Conservation (phyloP, 257 asterid species). For the Knoxia roxburghii region DNA sequence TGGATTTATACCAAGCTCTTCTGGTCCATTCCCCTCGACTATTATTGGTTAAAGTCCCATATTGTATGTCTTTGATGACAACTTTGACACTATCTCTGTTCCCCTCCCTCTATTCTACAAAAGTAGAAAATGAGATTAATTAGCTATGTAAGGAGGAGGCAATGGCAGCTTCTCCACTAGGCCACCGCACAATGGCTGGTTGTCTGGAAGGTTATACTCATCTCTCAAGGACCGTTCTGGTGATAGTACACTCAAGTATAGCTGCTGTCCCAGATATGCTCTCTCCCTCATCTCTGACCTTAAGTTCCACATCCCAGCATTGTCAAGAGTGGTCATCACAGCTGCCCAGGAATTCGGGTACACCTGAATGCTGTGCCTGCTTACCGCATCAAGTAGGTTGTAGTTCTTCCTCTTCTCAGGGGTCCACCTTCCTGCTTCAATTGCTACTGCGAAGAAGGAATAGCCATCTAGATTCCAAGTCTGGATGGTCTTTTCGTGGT, state of each 20-base stretch:
- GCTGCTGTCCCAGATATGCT: conserved; percentile 46
- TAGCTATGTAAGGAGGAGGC: conserved; percentile 27
- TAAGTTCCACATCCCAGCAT: conserved; percentile 61
- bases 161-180: conserved; percentile 30
- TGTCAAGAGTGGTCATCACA: conserved; percentile 46
- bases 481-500: conserved; percentile 49
- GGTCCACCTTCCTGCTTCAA: conserved; percentile 45
- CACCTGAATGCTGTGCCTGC: conserved; percentile 47
- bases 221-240: conserved; percentile 42
- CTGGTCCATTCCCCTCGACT: conserved; percentile 9
- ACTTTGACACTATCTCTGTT: not conserved
- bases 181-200: conserved; percentile 37
- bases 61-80: not conserved
- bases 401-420: conserved; percentile 51
- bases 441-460: conserved; percentile 42
- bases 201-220: conserved; percentile 43
- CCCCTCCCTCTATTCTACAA: no score
- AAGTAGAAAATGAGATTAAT: no score
- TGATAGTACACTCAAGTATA: conserved; percentile 42
- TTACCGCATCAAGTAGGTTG: conserved; percentile 45
- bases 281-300: conserved; percentile 50
- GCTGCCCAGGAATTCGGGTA: conserved; percentile 60
- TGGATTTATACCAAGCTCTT: not conserved
- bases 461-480: conserved; percentile 44
- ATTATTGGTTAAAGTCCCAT: not conserved